Evolutionary conservation across 2,329 filamentous ascomycete genomes (phyloP).

Genomic region (Pseudocercospora crystallina): DNA sequence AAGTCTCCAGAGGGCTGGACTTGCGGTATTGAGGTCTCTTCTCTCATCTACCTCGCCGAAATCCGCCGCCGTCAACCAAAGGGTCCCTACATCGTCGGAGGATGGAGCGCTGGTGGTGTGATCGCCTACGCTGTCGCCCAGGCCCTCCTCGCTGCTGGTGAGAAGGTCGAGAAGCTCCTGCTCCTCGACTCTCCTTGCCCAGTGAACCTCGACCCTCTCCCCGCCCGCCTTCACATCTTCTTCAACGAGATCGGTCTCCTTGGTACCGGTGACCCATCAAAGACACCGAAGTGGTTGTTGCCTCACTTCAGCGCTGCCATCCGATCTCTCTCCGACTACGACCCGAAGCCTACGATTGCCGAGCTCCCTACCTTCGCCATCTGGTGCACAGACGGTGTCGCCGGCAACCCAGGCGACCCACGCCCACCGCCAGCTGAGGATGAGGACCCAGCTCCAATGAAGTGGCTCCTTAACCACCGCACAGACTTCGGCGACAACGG

Average conservation of each 20-base stretch:
- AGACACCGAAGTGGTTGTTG: constrained; percentile 70
- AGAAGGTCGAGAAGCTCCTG: constrained; percentile 52
- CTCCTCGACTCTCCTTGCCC: constrained; percentile 57
- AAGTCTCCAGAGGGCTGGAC: constrained; percentile 65
- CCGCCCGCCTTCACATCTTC: constrained; percentile 64
- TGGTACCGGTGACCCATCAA: constrained; percentile 59
- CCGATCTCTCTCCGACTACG: constrained; percentile 67
- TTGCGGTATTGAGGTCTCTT: constrained; percentile 65
- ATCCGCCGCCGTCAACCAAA: constrained; percentile 69
- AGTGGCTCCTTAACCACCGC: constrained; percentile 71
- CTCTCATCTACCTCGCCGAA: constrained; percentile 65
- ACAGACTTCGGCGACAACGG: constrained; percentile 69
- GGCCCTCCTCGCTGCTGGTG: constrained; percentile 49
- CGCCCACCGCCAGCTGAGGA: constrained; percentile 62
- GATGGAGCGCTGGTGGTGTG: constrained; percentile 58
- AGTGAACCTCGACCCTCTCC: constrained; percentile 51
- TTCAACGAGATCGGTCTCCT: constrained; percentile 71
- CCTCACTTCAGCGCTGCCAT: constrained; percentile 72
- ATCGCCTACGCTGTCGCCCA: constrained; percentile 54
- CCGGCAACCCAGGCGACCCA: constrained; percentile 63
- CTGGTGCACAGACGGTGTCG: constrained; percentile 74
- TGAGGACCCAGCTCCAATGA: constrained; percentile 55
- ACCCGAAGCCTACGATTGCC: constrained; percentile 61
- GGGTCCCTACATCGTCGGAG: constrained; percentile 58
- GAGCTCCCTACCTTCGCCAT: constrained; percentile 64